Evolutionary conservation across 768 basidiomycete genomes (phyloP).

Genomic region (Lactarius hatsudake): DNA sequence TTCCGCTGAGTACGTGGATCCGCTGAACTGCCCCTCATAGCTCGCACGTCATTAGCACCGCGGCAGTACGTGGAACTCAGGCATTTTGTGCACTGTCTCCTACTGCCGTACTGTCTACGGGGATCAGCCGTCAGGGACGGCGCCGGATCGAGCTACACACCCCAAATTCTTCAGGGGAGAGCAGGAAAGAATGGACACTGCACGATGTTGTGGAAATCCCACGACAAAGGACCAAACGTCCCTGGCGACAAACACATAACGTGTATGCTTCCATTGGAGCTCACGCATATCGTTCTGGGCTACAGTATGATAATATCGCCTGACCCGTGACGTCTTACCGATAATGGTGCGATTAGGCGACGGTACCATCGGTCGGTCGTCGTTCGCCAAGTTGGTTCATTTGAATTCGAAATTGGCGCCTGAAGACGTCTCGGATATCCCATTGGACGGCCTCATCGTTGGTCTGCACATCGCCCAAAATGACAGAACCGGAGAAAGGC

Average conservation of each 20-base stretch:
- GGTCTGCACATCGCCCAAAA: conserved; percentile 56
- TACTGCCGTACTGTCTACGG: conserved; percentile 29
- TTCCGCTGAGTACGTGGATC: not conserved
- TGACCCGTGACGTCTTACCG: not conserved
- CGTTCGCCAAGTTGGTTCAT: conserved; percentile 29
- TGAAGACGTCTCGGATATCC: conserved; percentile 42
- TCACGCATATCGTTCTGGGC: conserved; percentile 59
- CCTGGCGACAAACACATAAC: conserved; percentile 26
- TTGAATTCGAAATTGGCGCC: conserved; percentile 29
- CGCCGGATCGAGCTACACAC: conserved; percentile 9
- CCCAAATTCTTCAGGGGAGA: conserved; percentile 1
- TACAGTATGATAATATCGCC: conserved; percentile 38
- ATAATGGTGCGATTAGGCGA: conserved; percentile 29
- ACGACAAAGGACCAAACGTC: conserved; percentile 6
- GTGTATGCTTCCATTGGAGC: conserved; percentile 47
- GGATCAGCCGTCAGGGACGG: conserved; percentile 20
- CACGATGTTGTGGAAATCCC: conserved; percentile 33
- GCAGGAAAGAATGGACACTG: conserved; percentile 23
- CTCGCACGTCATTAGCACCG: conserved; percentile 18
- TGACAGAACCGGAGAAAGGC: conserved; percentile 54
- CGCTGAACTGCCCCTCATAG: conserved; percentile 18
- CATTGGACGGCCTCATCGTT: conserved; percentile 49
- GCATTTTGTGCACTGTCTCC: conserved; percentile 18
- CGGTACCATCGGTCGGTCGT: conserved; percentile 33
- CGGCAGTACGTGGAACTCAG: conserved; percentile 13